A percentile compares a stretch with the other conserved stretches of the same genome.
phyloP scores from a whole-genome alignment of 495 filamentous ascomycete species.

The Aspergillus asperescens region DNA sequence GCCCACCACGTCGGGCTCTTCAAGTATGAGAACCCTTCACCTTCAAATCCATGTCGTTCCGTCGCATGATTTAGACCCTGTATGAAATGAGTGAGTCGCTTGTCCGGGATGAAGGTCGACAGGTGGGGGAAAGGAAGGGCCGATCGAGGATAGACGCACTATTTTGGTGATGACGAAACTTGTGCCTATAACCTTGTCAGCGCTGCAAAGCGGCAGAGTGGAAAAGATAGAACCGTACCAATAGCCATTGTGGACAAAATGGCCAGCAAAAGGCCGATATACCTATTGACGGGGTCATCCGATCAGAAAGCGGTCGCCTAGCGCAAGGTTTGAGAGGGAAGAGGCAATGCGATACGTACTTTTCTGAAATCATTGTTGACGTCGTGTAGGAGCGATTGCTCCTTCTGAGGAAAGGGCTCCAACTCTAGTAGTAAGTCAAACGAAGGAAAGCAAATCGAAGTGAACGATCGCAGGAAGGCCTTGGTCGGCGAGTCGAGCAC shows the following conservation, averaged over 20 bases:
- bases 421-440: conserved; percentile 27
- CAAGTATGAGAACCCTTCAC: conserved; percentile 91
- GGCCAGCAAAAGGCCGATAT: conserved; percentile 83
- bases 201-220: neutral
- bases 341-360: conserved; percentile 50
- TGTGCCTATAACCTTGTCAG: conserved; percentile 52
- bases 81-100: conserved; percentile 18
- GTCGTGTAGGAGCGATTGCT: conserved; percentile 39
- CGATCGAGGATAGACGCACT: conserved; percentile 44
- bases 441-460: conserved; percentile 5
- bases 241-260: conserved; percentile 90
- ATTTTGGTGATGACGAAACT: conserved; percentile 95
- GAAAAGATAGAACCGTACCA: conserved; percentile 50
- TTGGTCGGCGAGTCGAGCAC: conserved; percentile 20
- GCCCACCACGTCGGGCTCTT: conserved; percentile 93
- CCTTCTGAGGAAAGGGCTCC: conserved; percentile 36
- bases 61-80: conserved; percentile 87
- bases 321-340: conserved; percentile 2
- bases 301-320: conserved; percentile 31
- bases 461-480: conserved; percentile 2
- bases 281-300: conserved; percentile 51
- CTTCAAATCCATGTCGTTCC: conserved; percentile 89
- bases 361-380: conserved; percentile 74
- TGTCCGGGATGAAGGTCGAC: neutral
- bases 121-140: conserved; percentile 6